Base-by-base conservation (phyloP, 2,329 filamentous ascomycete species). In the Teratosphaeria nubilosa region DNA sequence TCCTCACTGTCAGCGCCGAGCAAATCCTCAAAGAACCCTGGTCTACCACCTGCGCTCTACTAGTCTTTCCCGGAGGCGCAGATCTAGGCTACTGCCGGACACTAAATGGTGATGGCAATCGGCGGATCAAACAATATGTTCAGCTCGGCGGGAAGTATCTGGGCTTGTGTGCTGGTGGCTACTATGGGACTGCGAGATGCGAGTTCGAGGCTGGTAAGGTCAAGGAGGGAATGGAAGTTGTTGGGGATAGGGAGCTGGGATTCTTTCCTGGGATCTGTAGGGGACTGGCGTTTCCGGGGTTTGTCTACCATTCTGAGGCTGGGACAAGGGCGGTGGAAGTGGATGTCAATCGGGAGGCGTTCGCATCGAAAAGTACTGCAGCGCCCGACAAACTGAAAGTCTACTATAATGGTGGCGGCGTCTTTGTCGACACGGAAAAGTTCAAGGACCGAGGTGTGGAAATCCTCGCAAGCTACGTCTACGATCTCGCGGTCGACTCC, bases 401-500 rank as follows among this genome's bases (percentile, higher is more conserved):
- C 14, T 99, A 99, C 70, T 96, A 92, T 72, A 99, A 99, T 66
- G 94, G 94, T 0, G 94, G 94, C 0, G 91, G 94, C 3, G 85
- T 95, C 1, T 99, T 97, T 75, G 89, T 96, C 1, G 86, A 94
- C 73, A 86, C 88, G 1, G 79, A 80, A 2, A 82, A 80, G 51
- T 78, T 83, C 58, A 75, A 78, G 57, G 79, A 81, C 31, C 75
- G 80, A 62, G 87, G 86, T 1, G 83, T 96, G 0, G 84, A 96
- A 72, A 80, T 96, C 6, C 76, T 99, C 25, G 94, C 92, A 1
- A 87, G 80, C 59, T 99, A 94, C 70, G 80, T 80, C 0, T 86
- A 90, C 37, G 77, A 86, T 14, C 72, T 95, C 13, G 83, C 87
- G 64, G 88, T 96, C 2, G 86, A 95, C 56, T 80, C 86, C 0